phyloP scores from a whole-genome alignment of 805 yeast species.

The Kazachstania kunashirensis region DNA sequence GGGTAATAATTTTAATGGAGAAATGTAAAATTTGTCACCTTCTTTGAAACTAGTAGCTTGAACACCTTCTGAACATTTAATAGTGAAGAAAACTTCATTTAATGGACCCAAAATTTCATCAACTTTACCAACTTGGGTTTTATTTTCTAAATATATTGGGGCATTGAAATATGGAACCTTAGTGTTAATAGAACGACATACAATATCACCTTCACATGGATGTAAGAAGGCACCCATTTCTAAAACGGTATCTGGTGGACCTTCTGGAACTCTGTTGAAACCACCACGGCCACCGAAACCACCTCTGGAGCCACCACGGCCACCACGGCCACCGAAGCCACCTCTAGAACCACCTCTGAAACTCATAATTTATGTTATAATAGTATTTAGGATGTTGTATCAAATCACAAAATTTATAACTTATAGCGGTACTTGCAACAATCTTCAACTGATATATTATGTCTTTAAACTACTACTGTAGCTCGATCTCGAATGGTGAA shows the following conservation, averaged over 20 bases:
- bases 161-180: constrained; percentile 98
- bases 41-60: constrained; percentile 87
- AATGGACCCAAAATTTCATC: constrained; percentile 97
- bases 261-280: constrained; percentile 66
- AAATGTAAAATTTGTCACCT: constrained; percentile 94
- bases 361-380: no score
- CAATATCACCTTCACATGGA: constrained; percentile 93
- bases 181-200: constrained; percentile 87
- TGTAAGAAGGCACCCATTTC: constrained; percentile 93
- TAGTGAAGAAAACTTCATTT: constrained; percentile 95
- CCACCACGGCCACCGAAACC: constrained; percentile 33
- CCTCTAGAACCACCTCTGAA: constrained; percentile 21
- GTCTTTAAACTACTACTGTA: no score
- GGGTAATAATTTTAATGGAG: constrained; percentile 90
- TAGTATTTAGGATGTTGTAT: no score
- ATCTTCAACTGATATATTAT: no score
- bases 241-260: constrained; percentile 91
- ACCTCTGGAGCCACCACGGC: constrained; percentile 31
- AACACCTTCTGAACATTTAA: constrained; percentile 93
- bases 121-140: constrained; percentile 91
- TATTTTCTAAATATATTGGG: constrained; percentile 93
- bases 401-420: no score
- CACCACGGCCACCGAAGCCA: constrained; percentile 24
- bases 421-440: no score
- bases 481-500: no score